Evolutionary conservation across 1,284 basidiomycete genomes (phyloP), one percentile per base, ranked within the genome.

Genomic region (Moniliella sp.): DNA sequence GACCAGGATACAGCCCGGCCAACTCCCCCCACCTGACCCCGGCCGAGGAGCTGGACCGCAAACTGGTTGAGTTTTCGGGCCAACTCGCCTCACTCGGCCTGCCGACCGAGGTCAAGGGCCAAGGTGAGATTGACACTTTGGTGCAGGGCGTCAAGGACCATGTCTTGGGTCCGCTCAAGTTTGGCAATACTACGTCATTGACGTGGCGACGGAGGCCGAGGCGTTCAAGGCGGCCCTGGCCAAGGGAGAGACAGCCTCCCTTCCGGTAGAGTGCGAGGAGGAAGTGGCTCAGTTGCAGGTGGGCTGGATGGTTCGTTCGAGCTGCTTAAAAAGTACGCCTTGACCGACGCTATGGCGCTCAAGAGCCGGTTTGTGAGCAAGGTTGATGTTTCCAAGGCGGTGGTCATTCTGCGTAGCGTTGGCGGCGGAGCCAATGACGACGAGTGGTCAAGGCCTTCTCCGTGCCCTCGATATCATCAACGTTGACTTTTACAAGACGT

Each of bases 11-110:
- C 42, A 51, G 35, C 26, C 49, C 49, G 4, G 37, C 36, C 32
- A 54, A 54, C 36, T 54, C 50, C 15, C 50, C 50, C 1, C 50
- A 54, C 21, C 47, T 54, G 1, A 44, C 46, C 2, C 49, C 49
- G 2, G 50, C 50, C 7, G 50, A 50, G 11, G 50, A 54, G 36
- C 42, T 54, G 14, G 50, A 54, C 27, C 34, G 43, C 16, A 46
- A 39, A 4, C 37, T 54, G 5, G 18, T 45, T 4, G 38, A 47
- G 15, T 43, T 45, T 34, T 52, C 48, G 10, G 17, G 13, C 13
- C 34, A 30, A 4, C 34, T 54, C 25, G 18, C 28, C 1, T 27
- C 41, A 2, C 27, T 36, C 12, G 45, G 43, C 11, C 28, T 52
- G 14, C 45, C 49, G 3, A 36, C 37, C 10, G 45, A 46, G 36